phyloP scores from a whole-genome alignment of 495 filamentous ascomycete species.

The Hypomontagnella monticulosa region DNA sequence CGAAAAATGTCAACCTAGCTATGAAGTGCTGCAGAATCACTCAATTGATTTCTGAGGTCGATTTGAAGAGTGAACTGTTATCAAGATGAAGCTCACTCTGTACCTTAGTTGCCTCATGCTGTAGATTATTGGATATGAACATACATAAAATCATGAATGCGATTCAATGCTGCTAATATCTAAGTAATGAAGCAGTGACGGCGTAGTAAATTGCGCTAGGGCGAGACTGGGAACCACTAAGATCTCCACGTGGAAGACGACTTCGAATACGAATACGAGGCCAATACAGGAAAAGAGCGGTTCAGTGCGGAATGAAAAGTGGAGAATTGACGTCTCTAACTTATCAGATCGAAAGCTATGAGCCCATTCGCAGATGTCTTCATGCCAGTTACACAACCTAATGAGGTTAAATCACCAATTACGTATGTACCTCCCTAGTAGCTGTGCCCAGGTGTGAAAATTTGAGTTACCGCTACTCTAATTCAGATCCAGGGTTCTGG shows the following conservation, averaged over 20 bases:
- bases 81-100: slow-evolving; percentile 1
- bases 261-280: slow-evolving; percentile 39
- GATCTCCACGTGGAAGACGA: slow-evolving; percentile 19
- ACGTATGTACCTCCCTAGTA: too few species aligned
- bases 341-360: slow-evolving; percentile 40
- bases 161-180: not conserved
- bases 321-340: slow-evolving; percentile 22
- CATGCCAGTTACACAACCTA: slow-evolving; percentile 15
- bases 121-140: not conserved
- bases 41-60: slow-evolving; percentile 10
- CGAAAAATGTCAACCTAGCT: not conserved
- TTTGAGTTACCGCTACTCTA: slow-evolving; percentile 25
- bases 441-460: not conserved
- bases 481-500: slow-evolving; percentile 28
- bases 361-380: slow-evolving; percentile 31
- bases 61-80: slow-evolving; percentile 25
- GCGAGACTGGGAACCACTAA: not conserved
- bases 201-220: not conserved
- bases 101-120: slow-evolving; percentile 11
- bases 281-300: not conserved
- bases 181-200: not conserved
- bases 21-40: slow-evolving; percentile 7
- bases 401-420: slow-evolving; percentile 27
- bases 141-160: too few species aligned
- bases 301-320: slow-evolving; percentile 34